Percentiles rank a stretch among this genome's conserved stretches.
These are phyloP conservation scores for Xylaria castorea DNA, from an alignment of 495 filamentous ascomycete species.

Conservation along the genomic window DNA sequence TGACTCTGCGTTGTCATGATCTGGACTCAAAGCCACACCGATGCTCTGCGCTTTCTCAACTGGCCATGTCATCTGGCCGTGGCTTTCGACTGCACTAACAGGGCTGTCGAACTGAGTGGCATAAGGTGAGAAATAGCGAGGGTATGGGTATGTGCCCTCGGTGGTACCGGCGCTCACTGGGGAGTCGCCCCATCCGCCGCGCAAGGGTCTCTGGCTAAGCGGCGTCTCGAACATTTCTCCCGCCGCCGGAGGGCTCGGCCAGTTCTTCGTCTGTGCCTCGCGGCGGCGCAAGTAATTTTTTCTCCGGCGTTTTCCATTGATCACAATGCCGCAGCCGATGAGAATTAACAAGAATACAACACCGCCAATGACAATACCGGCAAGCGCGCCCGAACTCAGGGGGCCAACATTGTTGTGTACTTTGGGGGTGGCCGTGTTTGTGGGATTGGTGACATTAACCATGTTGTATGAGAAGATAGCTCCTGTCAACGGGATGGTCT, in stretches of 20 bases:
- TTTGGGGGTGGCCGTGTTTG: slow-evolving; percentile 38
- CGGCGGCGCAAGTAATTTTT: slow-evolving; percentile 51
- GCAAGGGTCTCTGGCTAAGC: slow-evolving; percentile 53
- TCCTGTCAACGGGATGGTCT: slow-evolving; percentile 52
- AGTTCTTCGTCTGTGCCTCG: slow-evolving; percentile 45
- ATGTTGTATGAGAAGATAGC: slow-evolving; percentile 54
- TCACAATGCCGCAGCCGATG: slow-evolving; percentile 53
- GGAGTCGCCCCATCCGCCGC: slow-evolving; percentile 51
- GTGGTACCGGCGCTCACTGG: slow-evolving; percentile 51
- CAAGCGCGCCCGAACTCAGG: slow-evolving; percentile 55
- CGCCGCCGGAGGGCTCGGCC: slow-evolving; percentile 44
- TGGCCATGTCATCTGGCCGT: slow-evolving; percentile 38
- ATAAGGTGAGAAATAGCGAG: slow-evolving; percentile 58
- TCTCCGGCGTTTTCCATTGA: slow-evolving; percentile 56
- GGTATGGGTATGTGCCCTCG: slow-evolving; percentile 37
- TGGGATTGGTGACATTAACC: slow-evolving; percentile 51
- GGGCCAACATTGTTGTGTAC: slow-evolving; percentile 37
- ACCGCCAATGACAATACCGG: slow-evolving; percentile 59
- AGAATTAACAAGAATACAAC: slow-evolving; percentile 51
- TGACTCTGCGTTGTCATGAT: slow-evolving; percentile 27
- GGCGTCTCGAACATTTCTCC: slow-evolving; percentile 57
- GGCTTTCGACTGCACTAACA: slow-evolving; percentile 45
- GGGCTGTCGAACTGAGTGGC: slow-evolving; percentile 56
- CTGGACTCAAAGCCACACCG: slow-evolving; percentile 38
- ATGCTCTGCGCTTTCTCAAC: slow-evolving; percentile 37